Base-by-base conservation (phyloP, 306 rosid genomes). In the Cucurbita argyrosperma region DNA sequence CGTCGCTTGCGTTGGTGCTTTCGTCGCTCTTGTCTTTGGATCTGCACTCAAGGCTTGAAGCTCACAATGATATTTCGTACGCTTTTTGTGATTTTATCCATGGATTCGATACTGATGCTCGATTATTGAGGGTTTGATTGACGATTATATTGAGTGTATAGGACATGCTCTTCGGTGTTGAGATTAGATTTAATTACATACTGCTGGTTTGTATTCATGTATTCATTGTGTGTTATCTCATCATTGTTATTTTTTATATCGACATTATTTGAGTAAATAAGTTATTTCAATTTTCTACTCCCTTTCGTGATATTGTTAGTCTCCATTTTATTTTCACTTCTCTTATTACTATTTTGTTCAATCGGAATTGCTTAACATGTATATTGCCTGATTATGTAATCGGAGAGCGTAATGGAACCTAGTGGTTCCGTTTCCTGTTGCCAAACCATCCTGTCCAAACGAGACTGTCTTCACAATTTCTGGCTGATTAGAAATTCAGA, bases 11-110 rank as follows among this genome's bases (percentile, higher is more conserved):
- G 2, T 81, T 47, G 83, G 91, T 58, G 84, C 88, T 8, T 70
- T 76, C 4, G 79, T 64, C 0, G 89, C 96, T 85, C 84, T 91
- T 18, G 78, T 80, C 56, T 82, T 90, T 75, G 96, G 99, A 62
- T 88, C 96, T 82, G 78, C 85, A 16, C 81, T 82, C 74, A 74
- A 85, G 86, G 85, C 71, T 76, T 91, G 87, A 94, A 60, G n/a
- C 13, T 30, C 15, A 11, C 45, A 14, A 9, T 37, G 23, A 0
- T 51, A 10, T 14, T 11, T 59, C 8, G 6, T 53, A 19, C 12
- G 7, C 38, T 3, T 23, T 38, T 45, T 37, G 64, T 76, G 79
- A 72, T 72, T 74, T 82, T 54, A 40, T 1, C n/a, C 60, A 13
- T 57, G 63, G 35, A 23, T 82, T 69, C 74, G 10, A 13, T 69